Evolutionary conservation across 495 filamentous ascomycete genomes (phyloP), one percentile per base, ranked within the genome.

Genomic region (Aspergillus nidulans): DNA sequence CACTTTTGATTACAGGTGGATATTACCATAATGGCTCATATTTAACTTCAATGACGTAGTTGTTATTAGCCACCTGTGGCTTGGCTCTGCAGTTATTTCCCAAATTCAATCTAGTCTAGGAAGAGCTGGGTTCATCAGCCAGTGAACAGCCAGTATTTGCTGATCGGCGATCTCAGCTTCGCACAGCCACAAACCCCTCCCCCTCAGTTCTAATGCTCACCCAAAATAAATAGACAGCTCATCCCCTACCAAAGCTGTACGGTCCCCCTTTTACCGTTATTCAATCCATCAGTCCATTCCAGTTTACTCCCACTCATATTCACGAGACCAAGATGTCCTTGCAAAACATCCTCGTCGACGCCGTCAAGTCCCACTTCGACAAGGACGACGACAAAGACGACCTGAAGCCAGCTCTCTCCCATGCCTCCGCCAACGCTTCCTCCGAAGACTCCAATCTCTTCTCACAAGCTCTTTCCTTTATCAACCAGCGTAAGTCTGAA

Each of bases 371-470:
- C 45, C 48, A 53, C 57, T 36, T 43, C 36, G 13, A 42, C 55
- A 12, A 45, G 45, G 41, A 41, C 46, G 44, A 58, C 44, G 48
- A 61, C 58, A 32, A 51, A 40, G 58, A 76, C 58, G 77, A 84
- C 49, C 72, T 77, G 64, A 68, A 63, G 58, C 65, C 68, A 52
- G 81, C 78, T 6, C 66, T 66, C 28, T 59, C 69, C 3, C 77
- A 83, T 68, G 81, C 81, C 1, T 48, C 65, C 6, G 61, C 72
- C 19, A 66, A 83, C 56, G 52, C 54, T 46, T 24, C 25, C 55
- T 55, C 20, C 48, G 65, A 63, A 20, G 75, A 81, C 56, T 45
- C 55, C 10, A 64, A 55, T 41, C 60, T 85, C 25, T 86, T 84
- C 73, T 60, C 53, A 54, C 67, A 59, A 13, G 82, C 77, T 1